A percentile compares a stretch with the other conserved stretches of the same genome.
Conservation (phyloP, 192 early-diverging fungal species). For the Backusella tuberculispora region DNA sequence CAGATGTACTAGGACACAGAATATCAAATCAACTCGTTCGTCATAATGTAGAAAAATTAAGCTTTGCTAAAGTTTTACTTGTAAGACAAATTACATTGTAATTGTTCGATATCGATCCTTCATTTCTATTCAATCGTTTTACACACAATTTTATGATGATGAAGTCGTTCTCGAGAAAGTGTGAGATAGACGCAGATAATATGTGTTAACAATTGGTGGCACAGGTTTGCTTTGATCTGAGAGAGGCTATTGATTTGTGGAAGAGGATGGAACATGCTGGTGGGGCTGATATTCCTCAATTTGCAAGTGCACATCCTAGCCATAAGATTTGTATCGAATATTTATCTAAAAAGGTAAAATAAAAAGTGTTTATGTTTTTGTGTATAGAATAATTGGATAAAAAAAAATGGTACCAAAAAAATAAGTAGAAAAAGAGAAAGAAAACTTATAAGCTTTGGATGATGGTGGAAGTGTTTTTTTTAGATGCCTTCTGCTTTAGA, state of each 20-base stretch:
- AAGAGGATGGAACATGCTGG: slow-evolving; percentile 71
- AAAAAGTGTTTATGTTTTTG: slow-evolving; percentile 12
- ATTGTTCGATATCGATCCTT: slow-evolving; percentile 69
- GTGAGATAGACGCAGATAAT: slow-evolving; percentile 91
- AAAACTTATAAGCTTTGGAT: background rate
- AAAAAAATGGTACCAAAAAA: slow-evolving; percentile 58
- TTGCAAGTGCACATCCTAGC: too few relatives aligned
- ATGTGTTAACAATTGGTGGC: slow-evolving; percentile 90
- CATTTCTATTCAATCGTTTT: slow-evolving; percentile 57
- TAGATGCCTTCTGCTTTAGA: slow-evolving; percentile 30
- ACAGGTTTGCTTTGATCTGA: slow-evolving; percentile 89
- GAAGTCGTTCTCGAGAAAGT: slow-evolving; percentile 85
- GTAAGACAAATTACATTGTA: slow-evolving; percentile 60
- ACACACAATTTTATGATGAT: slow-evolving; percentile 73
- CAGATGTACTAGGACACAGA: slow-evolving; percentile 93
- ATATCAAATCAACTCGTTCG: slow-evolving; percentile 90
- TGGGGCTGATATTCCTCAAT: slow-evolving; percentile 27
- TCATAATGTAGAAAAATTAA: slow-evolving; percentile 89
- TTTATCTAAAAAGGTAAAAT: too few relatives aligned
- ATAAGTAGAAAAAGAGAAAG: slow-evolving; percentile 19
- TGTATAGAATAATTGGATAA: slow-evolving; percentile 38
- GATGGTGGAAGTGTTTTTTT: background rate
- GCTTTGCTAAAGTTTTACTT: slow-evolving; percentile 64
- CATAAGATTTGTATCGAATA: too few relatives aligned
- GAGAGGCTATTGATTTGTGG: slow-evolving; percentile 81